Evolutionary conservation across 225 moss, liverwort and hornwort genomes (phyloP), one percentile per base, ranked within the genome.

Genomic region (Antitrichia curtipendula): DNA sequence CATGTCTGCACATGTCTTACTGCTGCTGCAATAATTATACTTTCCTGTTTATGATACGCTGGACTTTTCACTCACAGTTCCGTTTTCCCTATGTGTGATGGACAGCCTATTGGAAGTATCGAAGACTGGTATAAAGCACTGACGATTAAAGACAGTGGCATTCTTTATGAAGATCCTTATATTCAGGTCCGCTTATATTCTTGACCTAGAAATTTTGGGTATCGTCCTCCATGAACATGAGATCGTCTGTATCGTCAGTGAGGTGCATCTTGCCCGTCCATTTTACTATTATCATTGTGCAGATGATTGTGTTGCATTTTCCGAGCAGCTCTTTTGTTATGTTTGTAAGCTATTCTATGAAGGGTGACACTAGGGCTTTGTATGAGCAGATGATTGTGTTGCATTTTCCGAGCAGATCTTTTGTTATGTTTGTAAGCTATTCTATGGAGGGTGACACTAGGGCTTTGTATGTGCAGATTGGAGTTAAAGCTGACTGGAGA

Each of bases 401-500:
- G n/a, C 40, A 49, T 61, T 20, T 86, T 58, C n/a, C 74, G 52
- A 49, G 65, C 20, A 53, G 45, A n/a, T 71, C 73, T 68, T 83
- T 66, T 88, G 66, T 71, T 88, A 21, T 63, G 34, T 71, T 88
- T 50, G 75, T 87, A 49, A 77, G 85, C 82, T 82, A 50, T 58
- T 74, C 40, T 29, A 38, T 78, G 56, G 78, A 82, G 43, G 86
- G 50, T 87, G 75, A 88, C 82, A 72, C 70, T 43, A 29, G 81
- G 53, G 81, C 58, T 80, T 79, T 50, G 62, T 74, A 63, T 80
- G 29, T 92, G 89, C 93, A 98, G 98, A 96, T 98, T 90, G 98
- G 98, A 88, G 90, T 98, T 24, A 98, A 98, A 93, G 89, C 93
- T 84, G 97, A 97, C 10, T 98, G 98, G 98, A 92, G 97, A 80